Evolutionary conservation across 2,329 filamentous ascomycete species (phyloP).

Genomic region (Cladophialophora exuberans): DNA sequence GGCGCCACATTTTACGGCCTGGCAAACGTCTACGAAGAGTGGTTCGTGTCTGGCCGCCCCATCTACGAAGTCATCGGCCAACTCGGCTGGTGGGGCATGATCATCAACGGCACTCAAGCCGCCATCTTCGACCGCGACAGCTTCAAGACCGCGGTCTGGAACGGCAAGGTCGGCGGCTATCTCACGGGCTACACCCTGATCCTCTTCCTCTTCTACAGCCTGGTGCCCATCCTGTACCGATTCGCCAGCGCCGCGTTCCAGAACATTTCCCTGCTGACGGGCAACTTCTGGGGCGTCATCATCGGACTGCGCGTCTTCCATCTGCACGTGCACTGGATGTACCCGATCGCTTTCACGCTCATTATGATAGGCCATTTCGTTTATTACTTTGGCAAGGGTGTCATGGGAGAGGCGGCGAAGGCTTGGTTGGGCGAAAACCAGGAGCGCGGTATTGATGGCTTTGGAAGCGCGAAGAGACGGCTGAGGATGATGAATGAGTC

Average conservation of each 20-base stretch:
- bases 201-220: conserved; percentile 81
- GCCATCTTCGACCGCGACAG: conserved; percentile 84
- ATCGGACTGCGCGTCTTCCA: conserved; percentile 88
- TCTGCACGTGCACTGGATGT: conserved; percentile 80
- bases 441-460: conserved; percentile 74
- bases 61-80: conserved; percentile 93
- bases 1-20: conserved; percentile 91
- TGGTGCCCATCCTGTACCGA: conserved; percentile 85
- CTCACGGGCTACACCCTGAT: conserved; percentile 87
- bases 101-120: conserved; percentile 90
- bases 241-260: conserved; percentile 92
- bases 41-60: conserved; percentile 82
- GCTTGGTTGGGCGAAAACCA: conserved; percentile 92
- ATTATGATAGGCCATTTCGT: conserved; percentile 84
- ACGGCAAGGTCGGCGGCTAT: conserved; percentile 73
- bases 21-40: conserved; percentile 91
- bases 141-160: conserved; percentile 69
- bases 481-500: conserved; percentile 44
- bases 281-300: conserved; percentile 95
- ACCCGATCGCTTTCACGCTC: conserved; percentile 91
- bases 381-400: conserved; percentile 83
- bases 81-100: conserved; percentile 81
- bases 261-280: conserved; percentile 91
- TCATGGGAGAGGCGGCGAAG: conserved; percentile 87
- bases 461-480: conserved; percentile 83